Evolutionary conservation across 805 yeast genomes (phyloP).

Genomic region (Jamesozyma hellenica): DNA sequence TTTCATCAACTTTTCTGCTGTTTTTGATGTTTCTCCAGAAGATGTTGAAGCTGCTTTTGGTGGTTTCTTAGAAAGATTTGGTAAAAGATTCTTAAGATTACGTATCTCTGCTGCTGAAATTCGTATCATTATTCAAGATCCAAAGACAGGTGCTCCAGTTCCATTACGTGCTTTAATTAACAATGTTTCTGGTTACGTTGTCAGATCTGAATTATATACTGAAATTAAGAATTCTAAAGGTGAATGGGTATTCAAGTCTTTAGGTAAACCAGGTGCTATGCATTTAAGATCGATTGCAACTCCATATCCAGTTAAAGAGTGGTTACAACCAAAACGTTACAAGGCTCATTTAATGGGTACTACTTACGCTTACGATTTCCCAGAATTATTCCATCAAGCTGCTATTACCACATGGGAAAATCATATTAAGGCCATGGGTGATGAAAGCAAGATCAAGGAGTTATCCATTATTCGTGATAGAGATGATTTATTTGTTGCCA

Average conservation of each 20-base stretch:
- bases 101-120: constrained; percentile 97
- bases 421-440: constrained; percentile 22
- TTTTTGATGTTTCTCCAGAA: constrained; percentile 85
- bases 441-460: constrained; percentile 1
- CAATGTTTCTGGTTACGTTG: constrained; percentile 95
- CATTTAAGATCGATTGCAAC: constrained; percentile 92
- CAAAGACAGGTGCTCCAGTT: constrained; percentile 76
- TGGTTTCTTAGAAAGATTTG: constrained; percentile 94
- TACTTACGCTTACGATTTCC: constrained; percentile 96
- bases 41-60: constrained; percentile 98
- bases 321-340: constrained; percentile 96
- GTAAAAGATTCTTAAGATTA: constrained; percentile 91
- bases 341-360: constrained; percentile 98
- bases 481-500: constrained; percentile 65
- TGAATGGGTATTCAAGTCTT: constrained; percentile 94
- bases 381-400: constrained; percentile 94
- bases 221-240: constrained; percentile 88
- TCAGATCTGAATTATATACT: constrained; percentile 86
- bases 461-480: constrained; percentile 2
- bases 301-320: constrained; percentile 96
- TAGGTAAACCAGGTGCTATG: constrained; percentile 94
- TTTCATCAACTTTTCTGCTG: constrained; percentile 93
- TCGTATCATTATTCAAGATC: constrained; percentile 88
- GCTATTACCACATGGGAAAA: constrained; percentile 76
- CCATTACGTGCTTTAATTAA: constrained; percentile 95